Evolutionary conservation across 73 alveolate species (phyloP), one percentile per base, ranked within the genome.

Genomic region (Tetrahymena malaccensis): DNA sequence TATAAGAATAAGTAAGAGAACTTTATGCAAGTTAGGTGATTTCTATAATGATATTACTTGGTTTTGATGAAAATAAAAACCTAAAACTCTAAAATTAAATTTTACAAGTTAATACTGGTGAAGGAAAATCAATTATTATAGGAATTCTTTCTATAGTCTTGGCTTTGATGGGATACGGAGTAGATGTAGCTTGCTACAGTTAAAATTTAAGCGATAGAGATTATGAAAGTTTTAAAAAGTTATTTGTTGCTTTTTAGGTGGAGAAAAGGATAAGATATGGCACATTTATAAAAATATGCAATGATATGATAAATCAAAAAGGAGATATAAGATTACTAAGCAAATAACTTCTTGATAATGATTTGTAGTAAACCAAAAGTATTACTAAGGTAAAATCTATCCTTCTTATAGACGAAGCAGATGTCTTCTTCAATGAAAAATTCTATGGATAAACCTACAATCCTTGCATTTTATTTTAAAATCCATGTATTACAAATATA

Each of bases 331-430:
- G 95, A 93, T 22, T 9, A n/a, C 17, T 93, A 10, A 43, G 55
- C 12, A 43, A 43, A 43, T 8, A 43, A 43, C 55, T 43, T 12
- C 55, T 43, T 19, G 37, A 44, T 37, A n/a, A 35, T 21, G 37
- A 10, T 34, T n/a, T 34, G 9, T 16, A 43, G 7, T n/a, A 1
- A 96, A 37, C 35, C 40, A 40, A 35, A n/a, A n/a, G n/a, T 43
- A 33, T 19, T 38, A 33, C 35, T 35, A 43, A 38, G 16, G 3
- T 16, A 15, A 43, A 93, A 38, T 93, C 84, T 43, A 56, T 96
- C 35, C 84, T 96, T 13, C 94, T 96, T 15, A 96, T 96, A n/a
- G 98, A 96, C 27, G 98, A 96, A 40, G 98, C 96, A 0, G 98
- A 96, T 43, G 98, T 96, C 10, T 57, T 96, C 85, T 96, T 96